Evolutionary conservation across 2,329 filamentous ascomycete species (phyloP).

Genomic region (Exophiala viscosa): DNA sequence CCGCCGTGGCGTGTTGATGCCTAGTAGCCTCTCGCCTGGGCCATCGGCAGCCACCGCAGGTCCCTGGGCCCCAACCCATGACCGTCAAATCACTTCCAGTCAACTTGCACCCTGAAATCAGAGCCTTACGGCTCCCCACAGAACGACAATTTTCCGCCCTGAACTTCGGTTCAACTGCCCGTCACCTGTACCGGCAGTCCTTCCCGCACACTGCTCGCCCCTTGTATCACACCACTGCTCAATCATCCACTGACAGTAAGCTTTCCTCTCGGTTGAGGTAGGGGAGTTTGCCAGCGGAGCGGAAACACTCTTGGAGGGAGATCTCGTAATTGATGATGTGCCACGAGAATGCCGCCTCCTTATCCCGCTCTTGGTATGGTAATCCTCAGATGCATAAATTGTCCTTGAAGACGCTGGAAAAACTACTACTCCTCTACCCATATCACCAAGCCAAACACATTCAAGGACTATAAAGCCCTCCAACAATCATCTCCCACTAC

Average conservation of each 20-base stretch:
- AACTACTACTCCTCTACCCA: conserved; percentile 1
- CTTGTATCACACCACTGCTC: neutral
- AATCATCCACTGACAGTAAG: conserved; percentile 3
- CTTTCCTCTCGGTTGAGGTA: neutral
- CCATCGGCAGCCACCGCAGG: too few relatives aligned
- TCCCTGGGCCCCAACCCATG: too few relatives aligned
- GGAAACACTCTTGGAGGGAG: conserved; percentile 1
- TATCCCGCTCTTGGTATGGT: neutral
- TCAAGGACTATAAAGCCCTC: too few relatives aligned
- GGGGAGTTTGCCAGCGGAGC: conserved; percentile 10
- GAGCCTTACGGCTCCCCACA: too few relatives aligned
- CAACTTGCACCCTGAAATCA: too few relatives aligned
- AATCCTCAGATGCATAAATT: conserved; percentile 10
- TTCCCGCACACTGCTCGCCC: too few relatives aligned
- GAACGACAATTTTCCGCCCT: too few relatives aligned
- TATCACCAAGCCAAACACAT: conserved; percentile 1
- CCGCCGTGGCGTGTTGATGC: too few relatives aligned
- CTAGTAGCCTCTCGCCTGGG: too few relatives aligned
- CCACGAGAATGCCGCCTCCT: neutral
- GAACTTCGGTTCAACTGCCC: neutral
- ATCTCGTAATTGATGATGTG: conserved; percentile 1
- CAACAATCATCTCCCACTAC: conserved; percentile 5
- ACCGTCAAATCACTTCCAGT: too few relatives aligned
- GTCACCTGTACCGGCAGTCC: neutral
- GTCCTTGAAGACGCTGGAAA: neutral